Evolutionary conservation across 2,329 filamentous ascomycete genomes (phyloP), one percentile per base, ranked within the genome.

Genomic region (Microsporum ferrugineum): DNA sequence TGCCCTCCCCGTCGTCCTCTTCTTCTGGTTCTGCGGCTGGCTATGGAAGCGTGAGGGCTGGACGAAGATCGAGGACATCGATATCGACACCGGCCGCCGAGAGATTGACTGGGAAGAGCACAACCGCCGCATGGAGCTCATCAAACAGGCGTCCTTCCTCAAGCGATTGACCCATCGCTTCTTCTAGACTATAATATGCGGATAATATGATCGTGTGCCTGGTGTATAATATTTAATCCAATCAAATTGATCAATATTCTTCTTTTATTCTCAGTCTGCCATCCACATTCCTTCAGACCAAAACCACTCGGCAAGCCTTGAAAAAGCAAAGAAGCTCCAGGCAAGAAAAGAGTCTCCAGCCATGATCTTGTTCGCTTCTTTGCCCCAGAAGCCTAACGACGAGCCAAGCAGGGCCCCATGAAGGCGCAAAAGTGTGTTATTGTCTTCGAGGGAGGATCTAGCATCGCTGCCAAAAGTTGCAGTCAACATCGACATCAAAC

Each of bases 71-170:
- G 73, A 77, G 23, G 73, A 87, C 65, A 87, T 89, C 61, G 85
- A 88, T 66, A 78, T 88, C 60, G 85, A 88, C 68, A 80, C 79
- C 27, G 85, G 85, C 63, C 80, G 85, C 45, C 79, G 85, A 64
- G 80, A 83, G 71, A 78, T 86, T 58, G 81, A 88, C 70, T 87
- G 83, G 83, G 83, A 85, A 6, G 75, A 75, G 47, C 84, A 86
- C 73, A 80, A 85, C 69, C 78, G 74, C 5, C 61, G 63, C 29
- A 53, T 60, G 4, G 64, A 66, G 27, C 57, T 45, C n/a, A 63
- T 55, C 27, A 57, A 45, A 43, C 62, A 61, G 29, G 36, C 63
- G 27, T 38, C 61, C 8, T 60, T 63, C 7, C 57, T 60, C 17
- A 65, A 58, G 53, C 63, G 64, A 34, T 23, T 66, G 33, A 49